Evolutionary conservation across 768 basidiomycete genomes (phyloP).

Genomic region (Lactarius hengduanensis): DNA sequence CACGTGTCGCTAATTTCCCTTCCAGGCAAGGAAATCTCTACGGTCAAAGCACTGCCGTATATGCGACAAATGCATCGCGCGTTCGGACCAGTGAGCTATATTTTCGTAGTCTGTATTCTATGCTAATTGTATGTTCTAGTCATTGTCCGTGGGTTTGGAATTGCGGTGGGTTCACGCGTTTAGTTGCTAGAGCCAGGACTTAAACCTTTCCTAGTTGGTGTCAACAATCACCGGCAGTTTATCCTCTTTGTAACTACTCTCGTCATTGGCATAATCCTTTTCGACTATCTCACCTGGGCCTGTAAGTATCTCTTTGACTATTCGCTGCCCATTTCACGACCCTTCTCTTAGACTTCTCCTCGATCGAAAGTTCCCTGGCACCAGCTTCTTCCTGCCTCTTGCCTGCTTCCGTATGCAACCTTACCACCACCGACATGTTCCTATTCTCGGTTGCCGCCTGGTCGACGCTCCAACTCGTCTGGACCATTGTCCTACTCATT

Average conservation of each 20-base stretch:
- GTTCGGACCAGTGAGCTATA: constrained; percentile 84
- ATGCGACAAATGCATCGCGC: constrained; percentile 85
- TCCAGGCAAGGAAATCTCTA: constrained; percentile 80
- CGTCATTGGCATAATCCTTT: constrained; percentile 73
- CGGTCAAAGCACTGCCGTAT: constrained; percentile 94
- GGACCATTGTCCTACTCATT: constrained; percentile 85
- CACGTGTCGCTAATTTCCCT: neutral
- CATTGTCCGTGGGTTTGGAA: constrained; percentile 99
- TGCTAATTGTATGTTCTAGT: constrained; percentile 40
- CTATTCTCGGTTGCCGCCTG: constrained; percentile 78
- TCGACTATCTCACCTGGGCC: constrained; percentile 80
- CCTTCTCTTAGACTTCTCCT: constrained; percentile 52
- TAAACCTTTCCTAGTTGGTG: constrained; percentile 58
- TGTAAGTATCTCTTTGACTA: constrained; percentile 53
- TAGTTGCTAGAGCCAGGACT: neutral
- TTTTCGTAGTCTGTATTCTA: neutral
- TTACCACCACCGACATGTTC: constrained; percentile 76
- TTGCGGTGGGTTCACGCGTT: constrained; percentile 59
- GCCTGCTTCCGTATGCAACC: constrained; percentile 63
- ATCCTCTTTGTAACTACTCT: constrained; percentile 87
- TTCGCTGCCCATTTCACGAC: constrained; percentile 13
- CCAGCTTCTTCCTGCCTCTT: constrained; percentile 65
- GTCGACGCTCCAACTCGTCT: constrained; percentile 92
- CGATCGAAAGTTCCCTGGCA: constrained; percentile 40
- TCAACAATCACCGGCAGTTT: constrained; percentile 95